Percentiles rank a stretch among this genome's conserved stretches.
Conservation (phyloP, 192 early-diverging fungal species). For the Mortierella hygrophila region DNA sequence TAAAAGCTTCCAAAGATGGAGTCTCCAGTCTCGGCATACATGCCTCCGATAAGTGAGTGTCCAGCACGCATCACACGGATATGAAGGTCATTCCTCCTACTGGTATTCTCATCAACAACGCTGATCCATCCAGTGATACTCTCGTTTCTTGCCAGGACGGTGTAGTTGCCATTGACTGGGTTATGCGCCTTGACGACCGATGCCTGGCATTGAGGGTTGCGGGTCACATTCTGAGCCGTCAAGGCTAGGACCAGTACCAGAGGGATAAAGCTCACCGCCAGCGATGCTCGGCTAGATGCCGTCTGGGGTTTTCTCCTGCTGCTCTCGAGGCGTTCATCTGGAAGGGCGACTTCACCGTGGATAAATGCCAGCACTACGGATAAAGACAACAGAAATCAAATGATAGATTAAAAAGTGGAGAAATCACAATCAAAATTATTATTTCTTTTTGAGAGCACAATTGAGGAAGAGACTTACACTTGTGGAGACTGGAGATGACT, state of each 20-base stretch:
- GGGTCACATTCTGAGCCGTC: conserved; percentile 54
- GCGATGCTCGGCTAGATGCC: conserved; percentile 13
- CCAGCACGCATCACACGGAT: conserved; percentile 86
- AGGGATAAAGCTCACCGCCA: conserved; percentile 55
- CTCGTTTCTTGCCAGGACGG: conserved; percentile 79
- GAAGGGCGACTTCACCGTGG: conserved; percentile 58
- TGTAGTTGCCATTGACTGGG: conserved; percentile 33
- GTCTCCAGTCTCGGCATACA: conserved; percentile 73
- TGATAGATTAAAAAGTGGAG: neutral
- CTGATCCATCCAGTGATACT: conserved; percentile 87
- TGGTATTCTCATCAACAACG: conserved; percentile 69
- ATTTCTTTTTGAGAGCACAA: neutral
- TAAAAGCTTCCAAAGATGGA: conserved; percentile 89
- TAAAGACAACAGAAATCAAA: neutral
- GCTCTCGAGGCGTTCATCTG: conserved; percentile 49
- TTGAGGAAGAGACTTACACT: conserved; percentile 16
- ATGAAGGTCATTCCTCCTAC: conserved; percentile 59
- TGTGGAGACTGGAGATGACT: conserved; percentile 51
- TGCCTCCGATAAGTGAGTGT: conserved; percentile 91
- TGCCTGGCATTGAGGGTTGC: conserved; percentile 66
- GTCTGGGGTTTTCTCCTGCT: conserved; percentile 21
- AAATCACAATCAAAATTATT: conserved; percentile 2
- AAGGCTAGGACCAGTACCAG: conserved; percentile 48
- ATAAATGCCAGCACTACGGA: conserved; percentile 39
- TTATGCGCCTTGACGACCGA: conserved; percentile 59